Evolutionary conservation across 352 stramenopile genomes (phyloP).

Genomic region (Pythium sukuiense): DNA sequence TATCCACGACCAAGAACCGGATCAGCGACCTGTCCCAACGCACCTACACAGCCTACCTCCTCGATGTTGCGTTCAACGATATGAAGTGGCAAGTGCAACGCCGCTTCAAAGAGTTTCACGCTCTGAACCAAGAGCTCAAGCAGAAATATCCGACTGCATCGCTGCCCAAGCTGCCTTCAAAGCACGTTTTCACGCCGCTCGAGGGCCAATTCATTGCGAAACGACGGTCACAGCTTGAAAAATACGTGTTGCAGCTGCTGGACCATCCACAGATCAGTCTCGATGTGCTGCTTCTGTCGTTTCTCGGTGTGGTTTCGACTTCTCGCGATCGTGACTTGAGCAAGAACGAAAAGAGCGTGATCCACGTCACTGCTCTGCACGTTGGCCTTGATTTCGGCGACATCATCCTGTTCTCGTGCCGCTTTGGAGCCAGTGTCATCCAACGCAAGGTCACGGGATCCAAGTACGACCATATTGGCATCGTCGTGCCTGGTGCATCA

Average conservation of each 20-base stretch:
- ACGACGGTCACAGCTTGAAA: constrained; percentile 63
- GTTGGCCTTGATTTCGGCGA: constrained; percentile 68
- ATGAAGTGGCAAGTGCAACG: constrained; percentile 67
- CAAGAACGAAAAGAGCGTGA: constrained; percentile 57
- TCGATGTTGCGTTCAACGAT: constrained; percentile 71
- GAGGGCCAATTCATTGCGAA: constrained; percentile 65
- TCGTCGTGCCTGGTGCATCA: constrained; percentile 71
- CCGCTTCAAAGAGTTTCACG: constrained; percentile 67
- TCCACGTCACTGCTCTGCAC: constrained; percentile 77
- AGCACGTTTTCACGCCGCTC: constrained; percentile 65
- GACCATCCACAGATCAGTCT: constrained; percentile 43
- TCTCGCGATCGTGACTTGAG: constrained; percentile 63
- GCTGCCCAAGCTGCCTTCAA: constrained; percentile 54
- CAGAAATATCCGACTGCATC: constrained; percentile 46
- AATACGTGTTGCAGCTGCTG: constrained; percentile 60
- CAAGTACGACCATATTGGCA: constrained; percentile 80
- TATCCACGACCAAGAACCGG: constrained; percentile 71
- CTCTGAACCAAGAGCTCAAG: constrained; percentile 62
- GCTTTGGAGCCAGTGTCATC: constrained; percentile 74
- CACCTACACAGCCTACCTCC: constrained; percentile 66
- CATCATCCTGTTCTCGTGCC: constrained; percentile 81
- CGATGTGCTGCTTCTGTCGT: constrained; percentile 74
- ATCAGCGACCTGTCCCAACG: constrained; percentile 77
- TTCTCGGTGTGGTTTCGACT: constrained; percentile 72
- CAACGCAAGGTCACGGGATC: constrained; percentile 81